Evolutionary conservation across 164 flowering plant genomes (phyloP).

Genomic region (Berberis thunbergii): DNA sequence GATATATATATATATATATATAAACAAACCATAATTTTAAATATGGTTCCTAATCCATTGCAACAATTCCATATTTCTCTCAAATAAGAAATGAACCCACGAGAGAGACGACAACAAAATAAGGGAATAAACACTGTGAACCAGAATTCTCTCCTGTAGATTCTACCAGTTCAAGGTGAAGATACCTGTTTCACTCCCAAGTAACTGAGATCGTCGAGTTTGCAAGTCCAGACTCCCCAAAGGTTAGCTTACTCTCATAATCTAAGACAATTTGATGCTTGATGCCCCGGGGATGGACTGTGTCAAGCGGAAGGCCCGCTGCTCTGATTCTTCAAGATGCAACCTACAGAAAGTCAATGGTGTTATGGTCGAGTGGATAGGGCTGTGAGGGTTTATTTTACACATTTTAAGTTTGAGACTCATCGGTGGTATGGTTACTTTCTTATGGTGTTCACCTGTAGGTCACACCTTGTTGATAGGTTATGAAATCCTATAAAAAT

Average conservation of each 20-base stretch:
- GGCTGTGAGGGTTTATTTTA: no score
- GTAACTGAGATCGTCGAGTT: slow-evolving; percentile 83
- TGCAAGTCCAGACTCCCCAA: slow-evolving; percentile 75
- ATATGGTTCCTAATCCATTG: no score
- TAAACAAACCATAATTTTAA: no score
- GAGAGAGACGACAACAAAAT: neutral
- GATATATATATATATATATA: no score
- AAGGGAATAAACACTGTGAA: neutral
- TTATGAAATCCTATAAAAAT: no score
- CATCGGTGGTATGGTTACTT: no score
- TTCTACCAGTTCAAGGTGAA: neutral
- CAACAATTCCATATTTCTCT: no score
- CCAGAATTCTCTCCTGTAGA: slow-evolving; percentile 15
- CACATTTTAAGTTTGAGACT: no score
- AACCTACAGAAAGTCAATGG: slow-evolving; percentile 29
- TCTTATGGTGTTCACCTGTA: no score
- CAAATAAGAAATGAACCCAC: neutral
- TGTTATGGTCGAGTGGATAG: no score
- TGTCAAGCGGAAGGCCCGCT: slow-evolving; percentile 51
- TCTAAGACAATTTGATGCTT: slow-evolving; percentile 56
- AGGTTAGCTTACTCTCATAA: slow-evolving; percentile 42
- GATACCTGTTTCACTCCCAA: slow-evolving; percentile 46
- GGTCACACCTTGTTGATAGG: no score
- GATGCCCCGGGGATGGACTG: slow-evolving; percentile 88
- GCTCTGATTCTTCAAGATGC: slow-evolving; percentile 46